These are phyloP conservation scores for Rosa chinensis DNA, from an alignment of 306 rosid species.

Conservation along the genomic window DNA sequence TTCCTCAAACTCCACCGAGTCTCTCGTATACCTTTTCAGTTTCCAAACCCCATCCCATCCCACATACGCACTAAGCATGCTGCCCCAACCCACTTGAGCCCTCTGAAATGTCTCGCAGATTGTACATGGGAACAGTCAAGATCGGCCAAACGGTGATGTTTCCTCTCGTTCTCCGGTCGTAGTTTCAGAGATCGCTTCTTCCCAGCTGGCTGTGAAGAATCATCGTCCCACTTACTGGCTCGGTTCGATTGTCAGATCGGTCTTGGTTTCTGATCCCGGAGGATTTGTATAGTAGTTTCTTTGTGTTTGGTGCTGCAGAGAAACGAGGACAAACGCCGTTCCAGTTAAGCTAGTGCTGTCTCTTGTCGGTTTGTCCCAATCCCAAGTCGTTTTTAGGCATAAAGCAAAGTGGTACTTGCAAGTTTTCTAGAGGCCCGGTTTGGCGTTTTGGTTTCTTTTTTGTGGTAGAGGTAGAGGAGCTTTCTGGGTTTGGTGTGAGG, in stretches of 20 bases:
- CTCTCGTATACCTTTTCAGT: background rate
- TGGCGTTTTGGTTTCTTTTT: conserved; percentile 14
- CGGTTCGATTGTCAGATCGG: conserved; percentile 39
- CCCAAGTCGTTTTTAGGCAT: conserved; percentile 4
- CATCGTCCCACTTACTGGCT: background rate
- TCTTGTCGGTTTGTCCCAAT: conserved; percentile 23
- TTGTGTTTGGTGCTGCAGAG: conserved; percentile 50
- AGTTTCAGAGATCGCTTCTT: background rate
- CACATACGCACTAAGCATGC: conserved; percentile 15
- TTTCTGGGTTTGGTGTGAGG: conserved; percentile 23
- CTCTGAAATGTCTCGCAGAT: conserved; percentile 32
- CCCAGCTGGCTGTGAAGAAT: background rate
- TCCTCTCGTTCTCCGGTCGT: conserved; percentile 29
- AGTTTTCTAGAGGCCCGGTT: conserved; percentile 11
- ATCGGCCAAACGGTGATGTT: conserved; percentile 39
- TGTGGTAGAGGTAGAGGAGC: conserved; percentile 9
- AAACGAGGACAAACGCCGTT: conserved; percentile 37
- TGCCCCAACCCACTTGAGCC: conserved; percentile 13
- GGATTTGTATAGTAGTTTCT: conserved; percentile 33
- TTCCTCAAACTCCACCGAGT: conserved; percentile 18
- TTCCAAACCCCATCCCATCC: conserved; percentile 6
- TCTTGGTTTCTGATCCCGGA: conserved; percentile 58
- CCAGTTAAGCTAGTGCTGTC: conserved; percentile 28
- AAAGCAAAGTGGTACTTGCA: conserved; percentile 11
- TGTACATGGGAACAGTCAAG: conserved; percentile 37